These are phyloP conservation scores for Cordyceps militaris DNA, from an alignment of 2,329 filamentous ascomycete species.

Conservation along the genomic window DNA sequence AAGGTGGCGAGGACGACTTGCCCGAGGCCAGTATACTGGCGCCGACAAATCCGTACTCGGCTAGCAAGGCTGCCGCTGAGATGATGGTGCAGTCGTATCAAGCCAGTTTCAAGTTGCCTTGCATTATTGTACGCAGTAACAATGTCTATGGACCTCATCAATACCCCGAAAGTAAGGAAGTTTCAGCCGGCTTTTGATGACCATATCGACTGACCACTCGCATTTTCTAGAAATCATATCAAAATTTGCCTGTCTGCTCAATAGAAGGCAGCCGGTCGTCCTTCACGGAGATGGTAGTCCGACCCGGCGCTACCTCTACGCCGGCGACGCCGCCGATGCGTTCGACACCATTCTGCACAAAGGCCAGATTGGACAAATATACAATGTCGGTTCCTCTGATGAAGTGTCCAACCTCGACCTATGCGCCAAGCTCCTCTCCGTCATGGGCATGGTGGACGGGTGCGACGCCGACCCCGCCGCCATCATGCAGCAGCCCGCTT, in stretches of 20 bases:
- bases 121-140: constrained; percentile 74
- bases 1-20: constrained; percentile 62
- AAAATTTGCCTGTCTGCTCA: constrained; percentile 69
- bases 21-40: constrained; percentile 67
- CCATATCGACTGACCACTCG: constrained; percentile 6
- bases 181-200: too few species aligned
- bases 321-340: constrained; percentile 71
- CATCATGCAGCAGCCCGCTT: constrained; percentile 16
- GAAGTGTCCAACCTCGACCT: constrained; percentile 70
- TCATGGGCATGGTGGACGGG: constrained; percentile 50
- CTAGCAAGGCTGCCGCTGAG: constrained; percentile 74
- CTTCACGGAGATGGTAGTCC: constrained; percentile 72
- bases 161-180: constrained; percentile 66
- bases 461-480: constrained; percentile 38
- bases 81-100: constrained; percentile 84
- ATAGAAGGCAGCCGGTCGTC: constrained; percentile 58
- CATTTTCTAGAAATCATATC: constrained; percentile 66
- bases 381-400: constrained; percentile 74
- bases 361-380: constrained; percentile 65
- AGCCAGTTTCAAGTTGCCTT: constrained; percentile 73
- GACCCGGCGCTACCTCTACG: constrained; percentile 69
- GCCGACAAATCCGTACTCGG: constrained; percentile 76
- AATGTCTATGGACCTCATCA: constrained; percentile 84
- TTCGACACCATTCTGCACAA: constrained; percentile 80
- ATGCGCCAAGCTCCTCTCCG: constrained; percentile 55